phyloP scores from a whole-genome alignment of 2,329 filamentous ascomycete genomes.

The Xylariaceae sp. region DNA sequence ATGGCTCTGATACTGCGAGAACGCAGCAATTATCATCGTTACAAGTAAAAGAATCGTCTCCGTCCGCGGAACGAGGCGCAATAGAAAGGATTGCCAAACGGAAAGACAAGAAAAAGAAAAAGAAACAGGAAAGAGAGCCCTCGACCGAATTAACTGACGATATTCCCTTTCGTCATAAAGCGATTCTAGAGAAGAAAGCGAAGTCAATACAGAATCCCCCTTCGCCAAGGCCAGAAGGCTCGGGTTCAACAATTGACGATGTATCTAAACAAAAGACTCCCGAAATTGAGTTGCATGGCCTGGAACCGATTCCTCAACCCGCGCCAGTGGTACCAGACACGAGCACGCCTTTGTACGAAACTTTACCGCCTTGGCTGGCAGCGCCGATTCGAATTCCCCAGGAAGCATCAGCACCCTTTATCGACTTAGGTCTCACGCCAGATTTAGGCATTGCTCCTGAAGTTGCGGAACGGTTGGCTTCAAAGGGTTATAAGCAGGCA shows the following conservation, averaged over 20 bases:
- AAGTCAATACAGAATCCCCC: conserved; percentile 49
- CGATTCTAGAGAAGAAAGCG: conserved; percentile 49
- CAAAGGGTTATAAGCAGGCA: conserved; percentile 64
- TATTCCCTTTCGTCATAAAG: conserved; percentile 38
- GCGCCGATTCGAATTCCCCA: conserved; percentile 65
- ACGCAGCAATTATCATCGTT: conserved; percentile 10
- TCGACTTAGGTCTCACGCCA: conserved; percentile 34
- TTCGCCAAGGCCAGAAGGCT: conserved; percentile 33
- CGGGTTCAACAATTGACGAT: conserved; percentile 11
- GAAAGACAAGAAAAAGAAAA: conserved; percentile 25
- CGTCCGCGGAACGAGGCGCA: conserved; percentile 3
- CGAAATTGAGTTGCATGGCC: conserved; percentile 54
- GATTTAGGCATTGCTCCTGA: conserved; percentile 58
- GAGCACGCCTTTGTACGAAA: conserved; percentile 64
- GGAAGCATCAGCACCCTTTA: conserved; percentile 55
- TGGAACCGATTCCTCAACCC: conserved; percentile 79
- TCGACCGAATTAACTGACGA: conserved; percentile 17
- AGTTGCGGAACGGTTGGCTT: conserved; percentile 55
- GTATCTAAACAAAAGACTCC: conserved; percentile 11
- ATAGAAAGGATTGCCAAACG: conserved; percentile 21
- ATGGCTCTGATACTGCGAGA: conserved; percentile 18
- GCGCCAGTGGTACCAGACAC: conserved; percentile 52
- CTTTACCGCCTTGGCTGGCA: conserved; percentile 75
- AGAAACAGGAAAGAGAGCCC: conserved; percentile 19
- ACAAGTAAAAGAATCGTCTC: conserved; percentile 1